Evolutionary conservation across 2,329 filamentous ascomycete genomes (phyloP).

Genomic region (Thelonectria olida): DNA sequence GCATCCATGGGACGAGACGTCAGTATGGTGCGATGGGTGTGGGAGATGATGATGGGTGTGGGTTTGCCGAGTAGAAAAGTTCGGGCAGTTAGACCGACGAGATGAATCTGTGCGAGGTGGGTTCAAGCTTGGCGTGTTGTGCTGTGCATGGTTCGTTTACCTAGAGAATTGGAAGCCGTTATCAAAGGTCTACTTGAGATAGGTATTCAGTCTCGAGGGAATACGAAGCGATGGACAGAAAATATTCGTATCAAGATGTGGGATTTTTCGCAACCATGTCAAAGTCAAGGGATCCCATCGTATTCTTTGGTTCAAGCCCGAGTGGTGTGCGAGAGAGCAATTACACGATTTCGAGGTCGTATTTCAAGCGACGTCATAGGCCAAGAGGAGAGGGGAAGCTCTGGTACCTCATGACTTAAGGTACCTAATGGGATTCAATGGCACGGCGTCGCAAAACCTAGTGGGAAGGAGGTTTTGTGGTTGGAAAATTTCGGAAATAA

Average conservation of each 20-base stretch:
- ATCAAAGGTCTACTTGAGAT: too few relatives aligned
- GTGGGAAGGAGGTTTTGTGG: too few relatives aligned
- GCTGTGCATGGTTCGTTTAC: neutral
- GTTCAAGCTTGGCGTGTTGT: neutral
- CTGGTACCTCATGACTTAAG: neutral
- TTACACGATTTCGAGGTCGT: neutral
- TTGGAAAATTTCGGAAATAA: too few relatives aligned
- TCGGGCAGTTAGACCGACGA: neutral
- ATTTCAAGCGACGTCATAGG: neutral
- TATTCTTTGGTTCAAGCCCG: neutral
- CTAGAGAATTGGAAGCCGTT: too few relatives aligned
- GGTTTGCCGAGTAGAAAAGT: neutral
- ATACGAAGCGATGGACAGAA: neutral
- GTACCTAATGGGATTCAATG: neutral
- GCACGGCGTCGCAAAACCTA: too few relatives aligned
- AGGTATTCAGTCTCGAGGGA: neutral
- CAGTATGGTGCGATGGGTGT: slow-evolving; percentile 24
- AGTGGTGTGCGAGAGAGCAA: neutral
- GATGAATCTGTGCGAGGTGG: neutral
- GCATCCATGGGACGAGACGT: slow-evolving; percentile 35
- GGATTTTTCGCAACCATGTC: neutral
- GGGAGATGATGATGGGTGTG: neutral
- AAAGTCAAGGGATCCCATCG: neutral
- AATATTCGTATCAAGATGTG: neutral
- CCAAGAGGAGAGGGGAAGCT: too few relatives aligned